A percentile compares a stretch with the other conserved stretches of the same genome.
Evolutionary conservation across 2,329 filamentous ascomycete species (phyloP).

Genomic region (Sarocladium brachiariae): DNA sequence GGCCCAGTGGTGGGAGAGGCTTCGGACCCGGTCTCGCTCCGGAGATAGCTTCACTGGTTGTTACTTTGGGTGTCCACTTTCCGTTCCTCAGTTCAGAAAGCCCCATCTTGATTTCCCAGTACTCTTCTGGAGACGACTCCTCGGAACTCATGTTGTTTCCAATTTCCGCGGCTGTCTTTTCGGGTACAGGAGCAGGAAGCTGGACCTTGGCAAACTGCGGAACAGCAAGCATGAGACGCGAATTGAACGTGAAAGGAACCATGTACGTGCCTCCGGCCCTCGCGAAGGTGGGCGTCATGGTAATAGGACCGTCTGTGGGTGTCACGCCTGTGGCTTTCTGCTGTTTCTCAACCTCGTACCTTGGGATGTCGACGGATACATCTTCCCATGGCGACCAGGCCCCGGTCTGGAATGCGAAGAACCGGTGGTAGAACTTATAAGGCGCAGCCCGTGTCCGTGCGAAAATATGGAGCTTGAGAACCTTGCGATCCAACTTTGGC

Average conservation of each 20-base stretch:
- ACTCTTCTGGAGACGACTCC: background rate
- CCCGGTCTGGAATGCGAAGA: background rate
- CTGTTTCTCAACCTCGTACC: background rate
- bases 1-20: background rate
- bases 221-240: background rate
- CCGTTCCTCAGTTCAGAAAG: background rate
- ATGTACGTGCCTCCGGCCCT: background rate
- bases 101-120: background rate
- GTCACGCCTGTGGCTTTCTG: background rate
- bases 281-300: background rate
- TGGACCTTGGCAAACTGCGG: background rate
- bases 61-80: background rate
- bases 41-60: background rate
- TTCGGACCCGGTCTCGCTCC: background rate
- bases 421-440: conserved; percentile 3
- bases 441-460: background rate
- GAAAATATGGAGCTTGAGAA: background rate
- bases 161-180: background rate
- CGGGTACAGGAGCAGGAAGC: background rate
- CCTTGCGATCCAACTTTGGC: background rate
- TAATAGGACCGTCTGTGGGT: background rate
- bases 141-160: background rate
- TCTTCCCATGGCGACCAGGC: background rate
- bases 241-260: background rate
- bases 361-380: background rate